Conservation (phyloP, 306 rosid species). For the Pueraria montana region DNA sequence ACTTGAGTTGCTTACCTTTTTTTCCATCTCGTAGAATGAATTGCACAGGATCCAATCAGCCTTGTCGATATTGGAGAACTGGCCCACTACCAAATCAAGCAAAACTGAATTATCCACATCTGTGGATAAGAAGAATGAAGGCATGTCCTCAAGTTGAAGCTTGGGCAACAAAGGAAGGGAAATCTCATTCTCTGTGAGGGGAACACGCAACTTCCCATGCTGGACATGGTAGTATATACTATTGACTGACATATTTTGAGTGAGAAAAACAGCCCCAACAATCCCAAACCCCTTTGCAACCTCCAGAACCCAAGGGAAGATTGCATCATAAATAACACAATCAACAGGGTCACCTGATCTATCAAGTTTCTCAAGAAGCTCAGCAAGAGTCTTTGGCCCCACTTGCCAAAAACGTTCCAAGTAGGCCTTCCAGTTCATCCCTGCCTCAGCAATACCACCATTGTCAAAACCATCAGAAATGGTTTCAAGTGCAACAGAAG, state of each 20-base stretch:
- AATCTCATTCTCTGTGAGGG: conserved; percentile 28
- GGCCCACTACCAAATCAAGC: conserved; percentile 1
- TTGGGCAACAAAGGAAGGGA: conserved; percentile 47
- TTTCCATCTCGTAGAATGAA: conserved; percentile 50
- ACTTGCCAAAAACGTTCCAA: conserved; percentile 28
- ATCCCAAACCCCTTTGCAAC: conserved; percentile 56
- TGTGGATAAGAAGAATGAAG: conserved; percentile 40
- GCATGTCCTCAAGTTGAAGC: conserved; percentile 45
- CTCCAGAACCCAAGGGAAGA: conserved; percentile 55
- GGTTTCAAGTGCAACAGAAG: conserved; percentile 44
- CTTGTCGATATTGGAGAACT: conserved; percentile 44
- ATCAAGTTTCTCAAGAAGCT: conserved; percentile 44
- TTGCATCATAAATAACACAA: conserved; percentile 56
- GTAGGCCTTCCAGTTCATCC: not conserved
- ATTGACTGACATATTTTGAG: conserved; percentile 46
- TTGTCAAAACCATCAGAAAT: conserved; percentile 62
- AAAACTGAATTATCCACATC: not conserved
- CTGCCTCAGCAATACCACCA: not conserved
- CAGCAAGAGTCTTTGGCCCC: conserved; percentile 44
- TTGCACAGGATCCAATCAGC: not conserved
- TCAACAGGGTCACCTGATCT: conserved; percentile 21
- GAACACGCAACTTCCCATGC: conserved; percentile 39
- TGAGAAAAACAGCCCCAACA: conserved; percentile 37
- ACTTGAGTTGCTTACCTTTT: conserved; percentile 40
- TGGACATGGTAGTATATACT: conserved; percentile 46